Conservation (phyloP, 495 filamentous ascomycete genomes). For the Aspergillus affinis region DNA sequence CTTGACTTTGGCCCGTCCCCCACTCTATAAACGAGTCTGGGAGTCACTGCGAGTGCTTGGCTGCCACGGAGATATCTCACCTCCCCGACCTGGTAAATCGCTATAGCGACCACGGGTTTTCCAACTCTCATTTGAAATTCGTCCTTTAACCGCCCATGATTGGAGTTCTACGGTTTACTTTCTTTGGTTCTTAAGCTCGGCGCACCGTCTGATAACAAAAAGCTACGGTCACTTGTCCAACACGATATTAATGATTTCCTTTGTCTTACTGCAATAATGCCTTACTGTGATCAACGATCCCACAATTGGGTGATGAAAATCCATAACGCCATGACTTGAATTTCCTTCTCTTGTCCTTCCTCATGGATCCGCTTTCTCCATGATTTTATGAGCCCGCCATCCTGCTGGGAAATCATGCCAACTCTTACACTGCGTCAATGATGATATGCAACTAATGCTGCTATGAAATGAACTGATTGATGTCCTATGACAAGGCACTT, state of each 20-base stretch:
- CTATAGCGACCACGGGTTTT: constrained; percentile 8
- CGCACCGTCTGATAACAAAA: not conserved
- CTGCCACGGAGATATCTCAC: constrained; percentile 23
- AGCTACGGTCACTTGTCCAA: not conserved
- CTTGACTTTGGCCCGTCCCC: constrained; percentile 21
- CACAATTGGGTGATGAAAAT: not conserved
- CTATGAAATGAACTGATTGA: constrained; percentile 9
- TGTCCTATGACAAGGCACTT: constrained; percentile 4
- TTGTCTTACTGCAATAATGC: constrained; percentile 15
- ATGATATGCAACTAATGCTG: not conserved
- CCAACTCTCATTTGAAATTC: not conserved
- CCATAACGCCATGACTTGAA: not conserved
- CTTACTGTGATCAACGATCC: constrained; percentile 15
- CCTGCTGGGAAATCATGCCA: not conserved
- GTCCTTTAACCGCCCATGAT: not conserved
- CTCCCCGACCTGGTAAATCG: constrained; percentile 17
- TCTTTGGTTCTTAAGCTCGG: constrained; percentile 1
- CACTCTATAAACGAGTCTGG: constrained; percentile 33
- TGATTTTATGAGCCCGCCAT: constrained; percentile 9
- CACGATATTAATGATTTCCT: constrained; percentile 12
- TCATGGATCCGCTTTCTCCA: not conserved
- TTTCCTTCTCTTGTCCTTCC: not conserved
- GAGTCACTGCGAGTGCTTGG: constrained; percentile 29
- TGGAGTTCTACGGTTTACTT: not conserved
- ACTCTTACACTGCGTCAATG: not conserved